These are phyloP conservation scores for Pestalotiopsis sp. DNA, from an alignment of 2,329 filamentous ascomycete genomes.

Conservation along the genomic window DNA sequence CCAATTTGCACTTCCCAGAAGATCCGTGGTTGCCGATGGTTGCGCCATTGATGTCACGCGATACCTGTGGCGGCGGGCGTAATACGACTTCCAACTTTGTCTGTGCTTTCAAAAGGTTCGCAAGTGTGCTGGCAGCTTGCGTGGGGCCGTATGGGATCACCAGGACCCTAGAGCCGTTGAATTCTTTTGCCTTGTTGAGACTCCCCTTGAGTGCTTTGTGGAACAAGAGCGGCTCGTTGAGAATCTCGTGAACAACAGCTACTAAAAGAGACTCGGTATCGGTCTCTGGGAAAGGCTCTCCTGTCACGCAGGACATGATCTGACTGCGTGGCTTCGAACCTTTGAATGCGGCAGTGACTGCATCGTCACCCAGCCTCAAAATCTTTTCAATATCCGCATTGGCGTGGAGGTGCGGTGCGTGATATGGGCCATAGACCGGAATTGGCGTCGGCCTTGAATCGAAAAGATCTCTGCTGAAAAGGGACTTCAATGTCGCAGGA, in stretches of 20 bases:
- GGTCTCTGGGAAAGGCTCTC: constrained; percentile 41
- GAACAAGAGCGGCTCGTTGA: constrained; percentile 52
- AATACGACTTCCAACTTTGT: constrained; percentile 46
- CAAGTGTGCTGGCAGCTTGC: constrained; percentile 49
- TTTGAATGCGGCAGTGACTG: constrained; percentile 40
- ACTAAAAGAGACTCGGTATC: constrained; percentile 45
- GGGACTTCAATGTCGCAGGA: constrained; percentile 47
- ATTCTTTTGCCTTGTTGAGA: constrained; percentile 42
- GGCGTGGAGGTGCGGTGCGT: constrained; percentile 56
- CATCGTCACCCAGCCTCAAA: constrained; percentile 44
- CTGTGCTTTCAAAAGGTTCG: constrained; percentile 42
- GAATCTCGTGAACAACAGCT: constrained; percentile 49
- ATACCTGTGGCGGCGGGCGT: constrained; percentile 37
- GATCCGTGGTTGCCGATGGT: constrained; percentile 50
- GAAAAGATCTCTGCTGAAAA: constrained; percentile 43
- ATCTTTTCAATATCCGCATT: constrained; percentile 46
- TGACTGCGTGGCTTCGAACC: constrained; percentile 46
- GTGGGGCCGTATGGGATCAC: constrained; percentile 55
- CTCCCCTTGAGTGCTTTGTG: constrained; percentile 51
- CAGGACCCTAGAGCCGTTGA: constrained; percentile 42
- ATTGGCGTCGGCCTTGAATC: constrained; percentile 48
- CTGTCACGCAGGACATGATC: constrained; percentile 54
- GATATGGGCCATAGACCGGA: constrained; percentile 59
- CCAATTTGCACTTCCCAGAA: constrained; percentile 67
- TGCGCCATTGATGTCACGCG: constrained; percentile 35